phyloP scores from a whole-genome alignment of 2,329 filamentous ascomycete genomes.

The Rosellinia necatrix region DNA sequence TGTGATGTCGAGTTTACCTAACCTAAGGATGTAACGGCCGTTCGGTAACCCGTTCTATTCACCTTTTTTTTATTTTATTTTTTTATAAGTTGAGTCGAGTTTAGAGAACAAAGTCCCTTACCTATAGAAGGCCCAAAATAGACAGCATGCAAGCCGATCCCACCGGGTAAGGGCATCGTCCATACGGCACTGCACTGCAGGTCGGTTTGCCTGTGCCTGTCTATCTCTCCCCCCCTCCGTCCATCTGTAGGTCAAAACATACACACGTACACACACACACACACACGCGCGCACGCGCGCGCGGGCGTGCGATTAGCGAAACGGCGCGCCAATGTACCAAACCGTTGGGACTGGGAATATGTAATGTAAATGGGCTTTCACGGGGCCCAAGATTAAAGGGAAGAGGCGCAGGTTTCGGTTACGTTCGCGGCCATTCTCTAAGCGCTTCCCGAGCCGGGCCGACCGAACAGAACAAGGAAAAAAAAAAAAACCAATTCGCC shows the following conservation, averaged over 20 bases:
- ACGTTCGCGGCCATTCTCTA: neutral
- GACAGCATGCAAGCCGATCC: constrained; percentile 9
- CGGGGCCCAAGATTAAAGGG: constrained; percentile 16
- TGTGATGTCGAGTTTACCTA: no score
- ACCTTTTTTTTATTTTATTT: constrained; percentile 5
- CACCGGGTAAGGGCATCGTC: constrained; percentile 12
- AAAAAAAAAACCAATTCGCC: no score
- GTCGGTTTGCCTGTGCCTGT: neutral
- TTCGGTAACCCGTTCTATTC: constrained; percentile 12
- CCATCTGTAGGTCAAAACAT: neutral
- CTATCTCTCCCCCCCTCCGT: no score
- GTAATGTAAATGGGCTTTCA: no score
- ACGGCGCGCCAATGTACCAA: neutral
- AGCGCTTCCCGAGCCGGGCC: constrained; percentile 7
- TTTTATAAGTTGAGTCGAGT: no score
- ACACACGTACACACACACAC: no score
- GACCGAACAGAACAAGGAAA: no score
- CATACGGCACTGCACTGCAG: constrained; percentile 12
- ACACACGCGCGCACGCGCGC: no score
- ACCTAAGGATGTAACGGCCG: neutral
- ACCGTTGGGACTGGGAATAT: neutral
- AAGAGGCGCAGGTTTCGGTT: constrained; percentile 10
- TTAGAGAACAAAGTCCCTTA: no score
- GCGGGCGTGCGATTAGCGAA: constrained; percentile 19
- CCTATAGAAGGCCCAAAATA: constrained; percentile 10